Evolutionary conservation across 78 protist species (phyloP).

Genomic region (Dictyostelium firmibasis): DNA sequence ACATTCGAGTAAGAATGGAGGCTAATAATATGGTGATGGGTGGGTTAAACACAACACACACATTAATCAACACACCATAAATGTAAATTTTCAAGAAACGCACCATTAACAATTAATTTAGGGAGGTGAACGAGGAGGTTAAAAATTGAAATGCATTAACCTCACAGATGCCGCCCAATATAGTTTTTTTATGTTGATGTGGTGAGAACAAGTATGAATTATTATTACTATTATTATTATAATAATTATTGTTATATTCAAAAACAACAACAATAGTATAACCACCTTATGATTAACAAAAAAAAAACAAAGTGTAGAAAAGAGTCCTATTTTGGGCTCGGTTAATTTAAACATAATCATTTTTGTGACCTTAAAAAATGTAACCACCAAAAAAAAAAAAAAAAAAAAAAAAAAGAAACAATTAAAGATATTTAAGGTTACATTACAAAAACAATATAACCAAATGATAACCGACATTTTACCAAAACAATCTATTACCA

Average conservation of each 20-base stretch:
- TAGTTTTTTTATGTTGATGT: background rate
- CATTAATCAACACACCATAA: background rate
- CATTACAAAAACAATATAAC: background rate
- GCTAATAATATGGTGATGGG: background rate
- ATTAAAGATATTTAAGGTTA: background rate
- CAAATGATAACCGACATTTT: background rate
- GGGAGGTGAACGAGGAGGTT: slow-evolving; percentile 33
- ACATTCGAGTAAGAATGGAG: background rate
- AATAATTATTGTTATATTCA: background rate
- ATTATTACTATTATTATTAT: too few relatives aligned
- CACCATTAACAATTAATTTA: background rate
- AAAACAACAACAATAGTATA: too few relatives aligned
- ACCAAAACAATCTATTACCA: background rate
- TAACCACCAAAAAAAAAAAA: background rate
- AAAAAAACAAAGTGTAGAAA: background rate
- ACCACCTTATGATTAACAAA: too few relatives aligned
- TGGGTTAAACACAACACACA: background rate
- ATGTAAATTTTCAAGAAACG: background rate
- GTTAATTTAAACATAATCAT: too few relatives aligned
- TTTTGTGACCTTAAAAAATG: too few relatives aligned
- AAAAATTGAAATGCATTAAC: background rate
- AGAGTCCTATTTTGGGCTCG: background rate
- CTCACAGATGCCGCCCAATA: slow-evolving; percentile 24
- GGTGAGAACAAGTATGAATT: background rate
- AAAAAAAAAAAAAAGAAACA: background rate